These are phyloP conservation scores for Aspergillus sparsus DNA, from an alignment of 495 filamentous ascomycete genomes.

Conservation along the genomic window DNA sequence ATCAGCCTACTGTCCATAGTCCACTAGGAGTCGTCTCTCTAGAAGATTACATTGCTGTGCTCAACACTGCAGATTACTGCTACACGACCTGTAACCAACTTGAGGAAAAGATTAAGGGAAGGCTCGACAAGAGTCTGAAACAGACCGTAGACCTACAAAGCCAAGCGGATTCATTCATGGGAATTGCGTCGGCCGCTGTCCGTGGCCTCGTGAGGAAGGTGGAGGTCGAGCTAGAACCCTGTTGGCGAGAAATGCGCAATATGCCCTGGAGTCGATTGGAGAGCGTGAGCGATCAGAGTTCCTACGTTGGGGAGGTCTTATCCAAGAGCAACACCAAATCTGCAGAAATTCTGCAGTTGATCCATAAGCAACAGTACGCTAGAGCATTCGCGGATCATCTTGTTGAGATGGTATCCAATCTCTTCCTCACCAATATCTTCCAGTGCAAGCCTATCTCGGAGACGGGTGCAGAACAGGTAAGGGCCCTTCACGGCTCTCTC, in stretches of 20 bases:
- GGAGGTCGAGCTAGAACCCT: conserved; percentile 76
- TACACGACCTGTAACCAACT: conserved; percentile 88
- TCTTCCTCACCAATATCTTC: conserved; percentile 81
- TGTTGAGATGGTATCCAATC: conserved; percentile 77
- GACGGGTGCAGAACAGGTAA: conserved; percentile 90
- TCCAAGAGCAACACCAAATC: conserved; percentile 66
- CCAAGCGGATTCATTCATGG: conserved; percentile 93
- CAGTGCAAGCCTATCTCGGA: conserved; percentile 88
- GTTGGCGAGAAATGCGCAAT: conserved; percentile 97
- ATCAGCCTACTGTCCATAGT: conserved; percentile 50
- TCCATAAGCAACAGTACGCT: conserved; percentile 93
- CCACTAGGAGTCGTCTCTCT: conserved; percentile 58
- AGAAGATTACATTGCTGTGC: conserved; percentile 78
- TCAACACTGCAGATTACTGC: conserved; percentile 98
- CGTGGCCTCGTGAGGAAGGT: conserved; percentile 80
- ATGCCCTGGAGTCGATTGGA: conserved; percentile 95
- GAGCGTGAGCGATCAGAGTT: conserved; percentile 91
- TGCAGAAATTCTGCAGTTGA: conserved; percentile 69
- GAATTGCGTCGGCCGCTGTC: conserved; percentile 86
- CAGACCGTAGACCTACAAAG: conserved; percentile 81
- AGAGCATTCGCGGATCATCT: conserved; percentile 92
- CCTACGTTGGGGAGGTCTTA: conserved; percentile 82
- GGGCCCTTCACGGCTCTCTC: conserved; percentile 13
- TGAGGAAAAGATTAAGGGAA: conserved; percentile 89
- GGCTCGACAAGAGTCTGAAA: conserved; percentile 76